These are phyloP conservation scores for Corymbia calophylla DNA, from an alignment of 441 rosid genomes.

Conservation along the genomic window DNA sequence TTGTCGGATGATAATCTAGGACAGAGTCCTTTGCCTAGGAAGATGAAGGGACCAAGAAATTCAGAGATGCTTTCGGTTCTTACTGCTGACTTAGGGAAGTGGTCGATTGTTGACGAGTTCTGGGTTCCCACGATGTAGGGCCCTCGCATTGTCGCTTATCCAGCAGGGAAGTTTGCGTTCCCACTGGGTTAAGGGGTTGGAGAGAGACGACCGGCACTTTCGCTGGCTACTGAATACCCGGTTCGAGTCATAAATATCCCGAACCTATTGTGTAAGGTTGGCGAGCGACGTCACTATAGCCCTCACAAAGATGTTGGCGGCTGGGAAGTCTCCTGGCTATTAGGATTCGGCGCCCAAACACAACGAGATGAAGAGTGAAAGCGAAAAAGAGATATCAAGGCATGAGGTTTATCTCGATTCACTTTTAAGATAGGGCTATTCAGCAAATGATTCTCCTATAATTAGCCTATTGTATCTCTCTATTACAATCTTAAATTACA, in stretches of 20 bases:
- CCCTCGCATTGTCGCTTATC: background rate
- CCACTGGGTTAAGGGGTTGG: background rate
- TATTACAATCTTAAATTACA: no score
- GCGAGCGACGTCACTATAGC: accelerated
- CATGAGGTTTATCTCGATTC: no score
- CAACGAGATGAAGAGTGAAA: background rate
- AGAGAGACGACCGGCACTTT: background rate
- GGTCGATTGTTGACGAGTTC: background rate
- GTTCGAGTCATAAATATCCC: accelerated
- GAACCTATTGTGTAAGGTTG: accelerated
- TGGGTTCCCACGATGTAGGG: background rate
- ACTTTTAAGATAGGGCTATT: no score
- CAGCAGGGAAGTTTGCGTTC: background rate
- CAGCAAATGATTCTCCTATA: background rate
- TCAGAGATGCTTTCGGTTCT: background rate
- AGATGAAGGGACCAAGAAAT: background rate
- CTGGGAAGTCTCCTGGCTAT: background rate
- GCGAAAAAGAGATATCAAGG: background rate
- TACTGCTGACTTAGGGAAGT: background rate
- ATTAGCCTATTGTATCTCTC: accelerated
- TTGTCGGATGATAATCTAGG: no score
- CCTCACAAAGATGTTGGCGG: background rate
- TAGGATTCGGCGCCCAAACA: background rate
- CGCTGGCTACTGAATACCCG: accelerated
- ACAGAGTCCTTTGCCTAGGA: background rate